Percentiles rank a stretch among this genome's conserved stretches.
These are phyloP conservation scores for Polychaeton citri DNA, from an alignment of 2,329 filamentous ascomycete genomes.

Conservation along the genomic window DNA sequence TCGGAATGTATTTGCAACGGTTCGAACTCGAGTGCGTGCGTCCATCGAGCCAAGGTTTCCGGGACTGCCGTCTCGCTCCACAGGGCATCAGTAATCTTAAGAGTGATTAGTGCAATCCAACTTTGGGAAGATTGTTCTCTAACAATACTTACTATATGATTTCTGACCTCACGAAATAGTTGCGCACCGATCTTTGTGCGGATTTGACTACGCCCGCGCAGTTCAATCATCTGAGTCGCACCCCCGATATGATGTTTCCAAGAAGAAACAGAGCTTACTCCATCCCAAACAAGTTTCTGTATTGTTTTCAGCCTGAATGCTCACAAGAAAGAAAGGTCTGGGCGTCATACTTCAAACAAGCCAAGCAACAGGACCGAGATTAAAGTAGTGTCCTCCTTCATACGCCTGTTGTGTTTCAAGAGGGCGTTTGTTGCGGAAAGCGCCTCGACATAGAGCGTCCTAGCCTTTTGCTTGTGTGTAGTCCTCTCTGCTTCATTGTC, in stretches of 20 bases:
- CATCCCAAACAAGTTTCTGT: slow-evolving; percentile 6
- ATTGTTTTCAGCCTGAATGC: background rate
- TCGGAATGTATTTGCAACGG: slow-evolving; percentile 4
- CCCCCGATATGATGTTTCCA: slow-evolving; percentile 7
- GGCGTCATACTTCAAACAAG: slow-evolving; percentile 4
- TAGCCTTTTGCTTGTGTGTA: slow-evolving; percentile 2
- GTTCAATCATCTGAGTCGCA: slow-evolving; percentile 3
- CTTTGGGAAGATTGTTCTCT: background rate
- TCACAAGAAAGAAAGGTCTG: background rate
- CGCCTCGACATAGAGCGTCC: slow-evolving; percentile 8
- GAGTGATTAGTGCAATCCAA: background rate
- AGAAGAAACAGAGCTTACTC: slow-evolving; percentile 2
- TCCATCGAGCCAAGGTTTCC: slow-evolving; percentile 7
- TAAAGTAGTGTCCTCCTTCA: slow-evolving; percentile 8
- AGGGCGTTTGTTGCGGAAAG: slow-evolving; percentile 7
- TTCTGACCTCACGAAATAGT: slow-evolving; percentile 7
- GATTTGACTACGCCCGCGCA: slow-evolving; percentile 6
- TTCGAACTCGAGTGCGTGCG: slow-evolving; percentile 5
- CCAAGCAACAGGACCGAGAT: slow-evolving; percentile 7
- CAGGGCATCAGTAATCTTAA: slow-evolving; percentile 6
- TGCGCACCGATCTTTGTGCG: slow-evolving; percentile 2
- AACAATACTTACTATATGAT: slow-evolving; percentile 5
- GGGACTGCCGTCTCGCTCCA: slow-evolving; percentile 4
- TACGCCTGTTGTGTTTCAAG: slow-evolving; percentile 3
- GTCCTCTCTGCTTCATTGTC: background rate